Percentiles rank a stretch among this genome's conserved stretches.
Conservation (phyloP, 2,329 filamentous ascomycete genomes). For the Neonectria coccinea region DNA sequence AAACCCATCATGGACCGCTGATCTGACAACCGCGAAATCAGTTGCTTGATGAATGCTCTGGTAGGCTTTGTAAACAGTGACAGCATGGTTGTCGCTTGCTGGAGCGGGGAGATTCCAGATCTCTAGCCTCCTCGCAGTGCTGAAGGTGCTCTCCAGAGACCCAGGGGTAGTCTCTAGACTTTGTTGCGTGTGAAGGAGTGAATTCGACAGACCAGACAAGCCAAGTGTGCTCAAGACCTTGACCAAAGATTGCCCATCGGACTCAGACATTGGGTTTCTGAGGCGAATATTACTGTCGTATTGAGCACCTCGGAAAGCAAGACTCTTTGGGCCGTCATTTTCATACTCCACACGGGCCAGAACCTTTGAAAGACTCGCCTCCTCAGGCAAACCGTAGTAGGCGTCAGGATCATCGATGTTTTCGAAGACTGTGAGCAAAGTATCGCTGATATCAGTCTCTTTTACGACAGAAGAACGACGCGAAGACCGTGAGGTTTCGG, state of each 20-base stretch:
- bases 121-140: constrained; percentile 83
- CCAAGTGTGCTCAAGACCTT: constrained; percentile 84
- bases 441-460: constrained; percentile 69
- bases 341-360: constrained; percentile 90
- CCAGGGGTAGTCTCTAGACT: constrained; percentile 67
- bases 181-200: constrained; percentile 77
- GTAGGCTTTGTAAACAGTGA: constrained; percentile 82
- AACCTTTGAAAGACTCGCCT: constrained; percentile 80
- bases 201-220: constrained; percentile 86
- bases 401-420: constrained; percentile 96
- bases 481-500: constrained; percentile 67
- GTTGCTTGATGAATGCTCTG: constrained; percentile 79
- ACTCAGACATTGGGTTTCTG: constrained; percentile 63
- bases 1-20: constrained; percentile 73
- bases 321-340: constrained; percentile 84
- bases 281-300: constrained; percentile 86
- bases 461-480: constrained; percentile 73
- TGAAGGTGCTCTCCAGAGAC: constrained; percentile 78
- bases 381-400: constrained; percentile 90
- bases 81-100: constrained; percentile 70
- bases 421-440: constrained; percentile 86
- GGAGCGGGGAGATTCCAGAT: constrained; percentile 92
- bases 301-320: constrained; percentile 90
- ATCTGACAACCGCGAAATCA: constrained; percentile 64
- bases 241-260: constrained; percentile 77